Percentiles rank a stretch among this genome's conserved stretches.
phyloP scores from a whole-genome alignment of 306 rosid species.

The Castanospermum australe region DNA sequence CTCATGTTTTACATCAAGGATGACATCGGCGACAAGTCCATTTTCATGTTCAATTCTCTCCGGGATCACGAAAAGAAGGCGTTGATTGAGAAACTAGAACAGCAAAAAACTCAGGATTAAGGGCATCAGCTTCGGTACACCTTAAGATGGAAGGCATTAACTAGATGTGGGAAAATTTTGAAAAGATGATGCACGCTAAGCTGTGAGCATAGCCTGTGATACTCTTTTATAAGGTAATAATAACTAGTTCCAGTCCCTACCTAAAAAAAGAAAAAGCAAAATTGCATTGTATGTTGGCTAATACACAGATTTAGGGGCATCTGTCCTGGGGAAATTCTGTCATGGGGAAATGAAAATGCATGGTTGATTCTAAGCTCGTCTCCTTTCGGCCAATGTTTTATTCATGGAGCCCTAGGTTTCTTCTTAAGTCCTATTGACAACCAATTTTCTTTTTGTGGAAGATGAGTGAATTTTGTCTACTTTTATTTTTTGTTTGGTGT shows the following conservation, averaged over 20 bases:
- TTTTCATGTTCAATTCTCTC: slow-evolving; percentile 77
- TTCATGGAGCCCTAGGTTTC: too few relatives aligned
- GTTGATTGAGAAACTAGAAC: slow-evolving; percentile 70
- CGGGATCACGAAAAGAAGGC: slow-evolving; percentile 60
- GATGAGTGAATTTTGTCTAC: too few relatives aligned
- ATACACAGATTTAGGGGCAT: background rate
- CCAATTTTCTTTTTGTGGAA: too few relatives aligned
- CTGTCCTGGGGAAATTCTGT: background rate
- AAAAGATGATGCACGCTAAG: background rate
- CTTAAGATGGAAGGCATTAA: background rate
- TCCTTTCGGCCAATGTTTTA: too few relatives aligned
- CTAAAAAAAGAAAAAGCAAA: background rate
- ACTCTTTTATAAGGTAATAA: background rate
- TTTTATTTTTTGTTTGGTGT: too few relatives aligned
- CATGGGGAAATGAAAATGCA: background rate
- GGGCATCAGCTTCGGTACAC: background rate
- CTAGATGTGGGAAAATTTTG: background rate
- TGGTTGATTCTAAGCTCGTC: background rate
- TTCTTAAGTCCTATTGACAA: too few relatives aligned
- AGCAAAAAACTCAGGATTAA: slow-evolving; percentile 33
- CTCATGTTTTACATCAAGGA: slow-evolving; percentile 48
- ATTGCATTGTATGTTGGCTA: background rate
- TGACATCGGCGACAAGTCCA: slow-evolving; percentile 94
- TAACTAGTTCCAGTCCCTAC: too few relatives aligned
- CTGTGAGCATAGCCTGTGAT: background rate